These are phyloP conservation scores for Peterozyma toletana DNA, from an alignment of 805 yeast genomes.

Conservation along the genomic window DNA sequence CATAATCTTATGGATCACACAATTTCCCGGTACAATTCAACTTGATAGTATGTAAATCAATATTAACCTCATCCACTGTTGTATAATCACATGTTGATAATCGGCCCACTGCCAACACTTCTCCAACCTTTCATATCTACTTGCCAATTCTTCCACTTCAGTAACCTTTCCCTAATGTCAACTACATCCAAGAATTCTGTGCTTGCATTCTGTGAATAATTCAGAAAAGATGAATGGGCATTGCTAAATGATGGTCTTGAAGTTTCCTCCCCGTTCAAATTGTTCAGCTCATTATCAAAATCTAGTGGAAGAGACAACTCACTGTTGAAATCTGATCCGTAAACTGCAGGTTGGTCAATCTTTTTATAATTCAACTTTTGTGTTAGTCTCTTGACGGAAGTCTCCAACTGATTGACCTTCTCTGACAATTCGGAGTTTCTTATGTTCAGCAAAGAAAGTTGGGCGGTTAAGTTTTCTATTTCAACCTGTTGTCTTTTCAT, in stretches of 20 bases:
- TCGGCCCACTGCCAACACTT: slow-evolving; percentile 59
- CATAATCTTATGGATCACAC: too few relatives aligned
- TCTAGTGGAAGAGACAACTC: slow-evolving; percentile 6
- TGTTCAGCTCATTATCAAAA: background rate
- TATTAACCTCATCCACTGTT: too few relatives aligned
- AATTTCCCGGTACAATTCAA: too few relatives aligned
- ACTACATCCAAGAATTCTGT: slow-evolving; percentile 29
- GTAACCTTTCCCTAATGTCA: slow-evolving; percentile 49
- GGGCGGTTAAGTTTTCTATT: slow-evolving; percentile 3
- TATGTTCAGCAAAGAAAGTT: slow-evolving; percentile 5
- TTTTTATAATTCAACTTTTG: background rate
- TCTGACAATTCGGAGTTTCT: slow-evolving; percentile 6
- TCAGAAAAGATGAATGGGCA: slow-evolving; percentile 5
- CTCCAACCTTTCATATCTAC: slow-evolving; percentile 84
- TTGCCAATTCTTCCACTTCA: slow-evolving; percentile 79
- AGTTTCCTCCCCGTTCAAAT: background rate
- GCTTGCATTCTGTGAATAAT: background rate
- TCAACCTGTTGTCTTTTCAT: background rate
- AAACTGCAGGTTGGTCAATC: slow-evolving; percentile 5
- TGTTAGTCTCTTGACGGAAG: slow-evolving; percentile 1
- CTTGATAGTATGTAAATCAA: too few relatives aligned
- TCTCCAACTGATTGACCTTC: slow-evolving; percentile 5
- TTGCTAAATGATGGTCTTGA: background rate
- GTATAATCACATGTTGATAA: slow-evolving; percentile 32
- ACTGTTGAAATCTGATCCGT: slow-evolving; percentile 8